Conservation (phyloP, 2,329 filamentous ascomycete genomes). For the Fusarium camptoceras region DNA sequence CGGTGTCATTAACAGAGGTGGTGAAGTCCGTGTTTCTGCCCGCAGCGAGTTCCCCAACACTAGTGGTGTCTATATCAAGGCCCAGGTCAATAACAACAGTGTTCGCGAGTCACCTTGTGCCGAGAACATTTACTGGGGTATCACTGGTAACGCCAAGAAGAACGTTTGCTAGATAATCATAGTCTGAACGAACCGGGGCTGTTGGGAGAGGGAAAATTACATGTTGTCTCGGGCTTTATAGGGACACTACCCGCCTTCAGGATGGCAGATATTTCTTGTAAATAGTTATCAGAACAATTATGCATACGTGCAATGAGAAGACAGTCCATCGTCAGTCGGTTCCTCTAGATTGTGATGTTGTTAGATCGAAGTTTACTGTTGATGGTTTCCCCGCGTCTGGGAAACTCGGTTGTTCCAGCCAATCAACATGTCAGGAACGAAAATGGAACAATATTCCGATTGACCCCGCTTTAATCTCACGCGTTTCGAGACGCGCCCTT, state of each 20-base stretch:
- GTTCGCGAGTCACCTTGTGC: conserved; percentile 67
- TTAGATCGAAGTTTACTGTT: not conserved
- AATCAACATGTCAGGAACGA: not conserved
- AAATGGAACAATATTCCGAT: not conserved
- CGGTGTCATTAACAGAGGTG: conserved; percentile 65
- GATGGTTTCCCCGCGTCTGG: not conserved
- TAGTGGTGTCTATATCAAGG: conserved; percentile 61
- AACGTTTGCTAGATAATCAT: conserved; percentile 52
- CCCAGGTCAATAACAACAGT: conserved; percentile 61
- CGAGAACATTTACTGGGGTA: conserved; percentile 62
- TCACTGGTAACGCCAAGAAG: conserved; percentile 59
- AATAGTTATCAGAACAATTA: not conserved
- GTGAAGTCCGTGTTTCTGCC: conserved; percentile 66
- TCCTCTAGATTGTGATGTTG: not conserved
- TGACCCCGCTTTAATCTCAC: not conserved
- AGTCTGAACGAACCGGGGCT: not conserved
- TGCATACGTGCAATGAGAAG: not conserved
- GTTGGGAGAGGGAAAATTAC: not conserved
- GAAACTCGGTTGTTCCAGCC: not conserved
- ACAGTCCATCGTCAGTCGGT: not conserved
- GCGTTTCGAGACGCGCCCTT: not conserved
- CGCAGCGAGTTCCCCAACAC: conserved; percentile 66
- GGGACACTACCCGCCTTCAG: rapidly evolving
- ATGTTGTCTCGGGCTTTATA: not conserved
- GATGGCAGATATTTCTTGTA: not conserved